A percentile compares a stretch with the other conserved stretches of the same genome.
phyloP scores from a whole-genome alignment of 768 basidiomycete genomes.

The Tubosaeta brunneosetosa region DNA sequence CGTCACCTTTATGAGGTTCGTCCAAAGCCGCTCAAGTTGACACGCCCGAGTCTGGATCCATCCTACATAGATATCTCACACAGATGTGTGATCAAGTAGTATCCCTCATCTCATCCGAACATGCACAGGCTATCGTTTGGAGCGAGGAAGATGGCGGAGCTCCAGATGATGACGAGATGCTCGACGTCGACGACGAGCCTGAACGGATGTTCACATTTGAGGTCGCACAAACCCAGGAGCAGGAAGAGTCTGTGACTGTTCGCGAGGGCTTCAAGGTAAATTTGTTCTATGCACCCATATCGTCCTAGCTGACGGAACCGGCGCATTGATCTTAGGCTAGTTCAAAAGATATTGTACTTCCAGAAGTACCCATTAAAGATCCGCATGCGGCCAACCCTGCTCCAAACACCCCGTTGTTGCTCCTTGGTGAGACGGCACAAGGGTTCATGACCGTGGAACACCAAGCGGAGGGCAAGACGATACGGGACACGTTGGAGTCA shows the following conservation, averaged over 20 bases:
- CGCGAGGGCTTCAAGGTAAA: slow-evolving; percentile 44
- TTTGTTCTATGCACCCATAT: not conserved
- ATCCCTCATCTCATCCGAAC: slow-evolving; percentile 19
- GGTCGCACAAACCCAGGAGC: slow-evolving; percentile 50
- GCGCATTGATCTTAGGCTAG: not conserved
- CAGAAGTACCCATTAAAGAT: slow-evolving; percentile 7
- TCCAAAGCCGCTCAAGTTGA: not conserved
- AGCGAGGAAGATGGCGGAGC: slow-evolving; percentile 28
- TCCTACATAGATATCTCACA: slow-evolving; percentile 46
- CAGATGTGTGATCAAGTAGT: slow-evolving; percentile 54
- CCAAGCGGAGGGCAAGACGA: slow-evolving; percentile 1
- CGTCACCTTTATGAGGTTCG: slow-evolving; percentile 58
- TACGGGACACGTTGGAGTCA: not conserved
- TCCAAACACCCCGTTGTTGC: slow-evolving; percentile 24
- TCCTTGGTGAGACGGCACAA: slow-evolving; percentile 39
- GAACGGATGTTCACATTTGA: slow-evolving; percentile 51
- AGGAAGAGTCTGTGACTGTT: slow-evolving; percentile 45
- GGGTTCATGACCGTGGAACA: slow-evolving; percentile 35
- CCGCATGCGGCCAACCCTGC: not conserved
- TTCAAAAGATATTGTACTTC: slow-evolving; percentile 12
- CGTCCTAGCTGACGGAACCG: not conserved
- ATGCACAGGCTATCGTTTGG: slow-evolving; percentile 44
- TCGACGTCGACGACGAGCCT: slow-evolving; percentile 35
- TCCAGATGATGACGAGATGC: slow-evolving; percentile 17
- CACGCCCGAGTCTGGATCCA: not conserved